These are phyloP conservation scores for Barbarea vulgaris DNA, from an alignment of 345 rosid genomes.

Conservation along the genomic window DNA sequence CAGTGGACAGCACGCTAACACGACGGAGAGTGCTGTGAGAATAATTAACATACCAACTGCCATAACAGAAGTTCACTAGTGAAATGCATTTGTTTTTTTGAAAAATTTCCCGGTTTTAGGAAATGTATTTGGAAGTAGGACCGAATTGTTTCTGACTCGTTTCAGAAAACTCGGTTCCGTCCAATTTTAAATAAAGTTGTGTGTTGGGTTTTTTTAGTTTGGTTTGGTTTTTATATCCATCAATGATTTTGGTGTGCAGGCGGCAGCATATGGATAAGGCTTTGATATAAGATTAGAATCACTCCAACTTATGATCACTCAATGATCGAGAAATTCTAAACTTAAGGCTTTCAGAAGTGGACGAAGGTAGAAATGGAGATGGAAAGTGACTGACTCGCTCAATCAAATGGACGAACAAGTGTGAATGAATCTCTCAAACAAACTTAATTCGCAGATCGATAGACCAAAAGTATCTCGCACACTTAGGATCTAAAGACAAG, in stretches of 20 bases:
- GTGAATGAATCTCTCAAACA: no score
- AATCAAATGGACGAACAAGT: no score
- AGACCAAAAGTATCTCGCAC: no score
- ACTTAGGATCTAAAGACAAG: no score
- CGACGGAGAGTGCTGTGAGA: slow-evolving; percentile 95
- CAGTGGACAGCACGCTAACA: slow-evolving; percentile 91
- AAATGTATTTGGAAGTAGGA: not conserved
- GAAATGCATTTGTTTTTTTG: not conserved
- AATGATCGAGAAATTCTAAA: no score
- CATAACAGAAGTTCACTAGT: not conserved
- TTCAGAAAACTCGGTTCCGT: not conserved
- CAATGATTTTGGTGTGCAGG: slow-evolving; percentile 35
- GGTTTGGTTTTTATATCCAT: not conserved
- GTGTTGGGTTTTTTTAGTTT: not conserved
- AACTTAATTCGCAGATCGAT: no score
- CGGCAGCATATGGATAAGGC: slow-evolving; percentile 92
- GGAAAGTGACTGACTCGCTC: no score
- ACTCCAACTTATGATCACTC: no score
- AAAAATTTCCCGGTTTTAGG: not conserved
- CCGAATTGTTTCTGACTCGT: not conserved
- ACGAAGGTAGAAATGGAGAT: no score
- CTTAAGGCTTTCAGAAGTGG: no score
- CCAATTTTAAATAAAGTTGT: not conserved
- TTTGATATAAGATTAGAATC: no score
- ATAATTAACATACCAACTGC: slow-evolving; percentile 92